Conservation (phyloP, 2,329 filamentous ascomycete genomes). For the Colletotrichum siamense region DNA sequence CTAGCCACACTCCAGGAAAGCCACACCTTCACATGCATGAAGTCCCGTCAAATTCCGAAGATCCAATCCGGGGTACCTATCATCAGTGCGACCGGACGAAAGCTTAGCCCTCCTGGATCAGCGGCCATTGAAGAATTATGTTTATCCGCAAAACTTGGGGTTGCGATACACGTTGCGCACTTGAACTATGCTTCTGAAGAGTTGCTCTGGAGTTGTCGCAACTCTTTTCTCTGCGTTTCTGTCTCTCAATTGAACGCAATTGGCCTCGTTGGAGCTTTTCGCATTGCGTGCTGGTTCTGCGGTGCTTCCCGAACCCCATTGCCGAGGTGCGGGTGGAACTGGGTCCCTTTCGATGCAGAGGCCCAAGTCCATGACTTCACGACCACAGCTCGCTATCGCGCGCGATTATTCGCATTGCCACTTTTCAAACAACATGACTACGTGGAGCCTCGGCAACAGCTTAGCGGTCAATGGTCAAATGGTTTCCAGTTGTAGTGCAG, state of each 20-base stretch:
- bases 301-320: slow-evolving; percentile 1
- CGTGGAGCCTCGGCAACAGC: background rate
- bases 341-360: background rate
- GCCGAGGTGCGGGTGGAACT: slow-evolving; percentile 13
- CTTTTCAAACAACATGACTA: background rate
- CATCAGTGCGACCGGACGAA: slow-evolving; percentile 13
- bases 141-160: background rate
- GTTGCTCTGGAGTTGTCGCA: background rate
- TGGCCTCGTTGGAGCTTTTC: background rate
- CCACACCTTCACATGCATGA: background rate
- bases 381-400: background rate
- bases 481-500: background rate
- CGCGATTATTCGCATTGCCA: background rate
- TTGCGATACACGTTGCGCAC: background rate
- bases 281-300: background rate
- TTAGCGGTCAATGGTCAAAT: background rate
- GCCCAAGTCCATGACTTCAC: slow-evolving; percentile 18
- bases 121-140: background rate
- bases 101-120: slow-evolving; percentile 7
- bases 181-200: background rate
- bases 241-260: background rate
- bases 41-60: slow-evolving; percentile 18
- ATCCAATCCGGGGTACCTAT: slow-evolving; percentile 5
- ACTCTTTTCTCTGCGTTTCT: background rate
- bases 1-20: background rate